Evolutionary conservation across 371 early-diverging fungal species (phyloP).

Genomic region (Paraphysoderma sedebokerense): DNA sequence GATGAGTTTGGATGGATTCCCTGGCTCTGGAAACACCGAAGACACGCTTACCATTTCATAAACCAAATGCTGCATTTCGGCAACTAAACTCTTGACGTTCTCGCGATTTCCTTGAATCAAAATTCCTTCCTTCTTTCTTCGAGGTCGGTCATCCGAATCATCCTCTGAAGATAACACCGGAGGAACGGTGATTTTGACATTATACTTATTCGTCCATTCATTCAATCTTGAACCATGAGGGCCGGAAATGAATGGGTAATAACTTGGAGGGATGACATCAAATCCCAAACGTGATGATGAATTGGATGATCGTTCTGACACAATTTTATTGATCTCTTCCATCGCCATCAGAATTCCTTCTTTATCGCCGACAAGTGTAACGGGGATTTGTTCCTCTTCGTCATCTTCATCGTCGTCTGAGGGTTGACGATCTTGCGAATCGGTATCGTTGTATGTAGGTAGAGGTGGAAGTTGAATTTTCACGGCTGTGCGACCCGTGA

Average conservation of each 20-base stretch:
- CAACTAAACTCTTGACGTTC: conserved; percentile 31
- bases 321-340: conserved; percentile 65
- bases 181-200: conserved; percentile 55
- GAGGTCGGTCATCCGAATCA: background rate
- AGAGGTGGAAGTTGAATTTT: conserved; percentile 43
- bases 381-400: conserved; percentile 21
- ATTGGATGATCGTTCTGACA: conserved; percentile 35
- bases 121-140: conserved; percentile 28
- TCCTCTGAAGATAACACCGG: conserved; percentile 21
- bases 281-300: conserved; percentile 5
- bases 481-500: conserved; percentile 60
- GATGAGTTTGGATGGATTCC: too few species aligned
- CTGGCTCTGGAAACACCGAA: too few species aligned
- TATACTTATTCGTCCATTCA: conserved; percentile 36
- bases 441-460: background rate
- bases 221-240: conserved; percentile 38
- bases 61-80: conserved; percentile 35
- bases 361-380: conserved; percentile 70
- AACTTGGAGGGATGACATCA: conserved; percentile 28
- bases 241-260: conserved; percentile 68
- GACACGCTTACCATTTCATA: too few species aligned
- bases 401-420: conserved; percentile 22
- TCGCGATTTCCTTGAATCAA: conserved; percentile 43
- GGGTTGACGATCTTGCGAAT: conserved; percentile 20
- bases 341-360: conserved; percentile 68